Evolutionary conservation across 2,329 filamentous ascomycete species (phyloP), one percentile per base, ranked within the genome.

Genomic region (Aspergillus aculeatus): DNA sequence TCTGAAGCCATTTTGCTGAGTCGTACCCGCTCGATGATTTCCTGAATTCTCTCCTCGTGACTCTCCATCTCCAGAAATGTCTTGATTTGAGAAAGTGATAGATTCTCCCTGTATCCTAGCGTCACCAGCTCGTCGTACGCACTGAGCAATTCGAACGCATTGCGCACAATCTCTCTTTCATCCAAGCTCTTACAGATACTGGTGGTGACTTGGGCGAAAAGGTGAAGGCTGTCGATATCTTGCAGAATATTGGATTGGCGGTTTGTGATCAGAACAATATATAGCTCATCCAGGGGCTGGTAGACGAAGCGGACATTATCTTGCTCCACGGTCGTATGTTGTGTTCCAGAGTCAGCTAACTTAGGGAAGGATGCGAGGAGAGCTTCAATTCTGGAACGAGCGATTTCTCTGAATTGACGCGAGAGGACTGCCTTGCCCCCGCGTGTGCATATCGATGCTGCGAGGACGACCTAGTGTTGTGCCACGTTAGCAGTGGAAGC

Each of bases 251-350:
- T 99, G 78, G 94, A 98, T 83, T 98, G 95, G 71, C 92, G 90
- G 83, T 99, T 99, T 77, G 96, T 99, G 80, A 99, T 98, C 73
- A 99, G 87, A 67, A 99, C 94, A 87, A 99, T 98, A 85, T 99
- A 99, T 66, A 99, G 88, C 82, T 99, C 96, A 80, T 99, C 96
- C 66, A 99, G 85, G 62, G 95, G 96, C 78, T 99, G 95, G 83
- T 99, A 99, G 60, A 99, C 95, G 75, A 97, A 99, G 81, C 95
- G 94, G 73, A 99, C 95, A 82, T 96, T 98, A 82, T 99, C 96
- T 80, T 98, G 93, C 80, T 99, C 95, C 71, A 98, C 93, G 5
- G 91, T 99, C 29, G 95, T 99, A 79, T 99, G 95, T 79, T 99
- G 95, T 55, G 92, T 97, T 62, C 93, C 91, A 64, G 91, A 92